Evolutionary conservation across 2,329 filamentous ascomycete species (phyloP).

Genomic region (Arthrinium puccinioides): DNA sequence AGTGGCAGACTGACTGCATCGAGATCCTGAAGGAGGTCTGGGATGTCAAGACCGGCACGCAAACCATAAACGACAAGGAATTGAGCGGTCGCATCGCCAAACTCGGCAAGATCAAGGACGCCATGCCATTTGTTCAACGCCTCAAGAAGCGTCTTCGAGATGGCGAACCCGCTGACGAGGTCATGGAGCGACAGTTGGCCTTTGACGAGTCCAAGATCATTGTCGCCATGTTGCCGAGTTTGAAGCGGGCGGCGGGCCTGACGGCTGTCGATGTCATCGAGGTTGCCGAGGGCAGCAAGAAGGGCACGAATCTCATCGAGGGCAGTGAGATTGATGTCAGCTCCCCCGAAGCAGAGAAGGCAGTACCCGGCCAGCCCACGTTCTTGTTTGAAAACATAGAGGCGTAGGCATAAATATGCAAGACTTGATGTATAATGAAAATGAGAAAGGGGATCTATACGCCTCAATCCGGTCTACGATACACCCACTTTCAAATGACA

Average conservation of each 20-base stretch:
- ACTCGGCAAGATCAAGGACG: slow-evolving; percentile 88
- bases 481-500: too few species aligned
- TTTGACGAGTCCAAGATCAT: slow-evolving; percentile 81
- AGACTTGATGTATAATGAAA: not conserved
- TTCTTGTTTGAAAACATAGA: slow-evolving; percentile 4
- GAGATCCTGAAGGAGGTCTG: slow-evolving; percentile 69
- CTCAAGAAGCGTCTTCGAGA: slow-evolving; percentile 77
- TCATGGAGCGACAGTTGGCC: slow-evolving; percentile 76
- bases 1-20: slow-evolving; percentile 89
- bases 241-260: slow-evolving; percentile 69
- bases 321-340: not conserved
- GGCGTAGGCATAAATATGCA: not conserved
- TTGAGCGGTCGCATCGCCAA: slow-evolving; percentile 74
- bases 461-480: too few species aligned
- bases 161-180: slow-evolving; percentile 57
- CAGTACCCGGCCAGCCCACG: slow-evolving; percentile 3
- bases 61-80: slow-evolving; percentile 65
- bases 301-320: slow-evolving; percentile 28
- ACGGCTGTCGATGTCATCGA: slow-evolving; percentile 64
- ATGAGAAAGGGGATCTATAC: not conserved
- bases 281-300: slow-evolving; percentile 64
- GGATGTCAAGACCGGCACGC: slow-evolving; percentile 49
- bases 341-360: not conserved
- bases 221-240: slow-evolving; percentile 66
- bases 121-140: slow-evolving; percentile 90